phyloP scores from a whole-genome alignment of 2,329 filamentous ascomycete genomes.

The Dactylellina sp. region DNA sequence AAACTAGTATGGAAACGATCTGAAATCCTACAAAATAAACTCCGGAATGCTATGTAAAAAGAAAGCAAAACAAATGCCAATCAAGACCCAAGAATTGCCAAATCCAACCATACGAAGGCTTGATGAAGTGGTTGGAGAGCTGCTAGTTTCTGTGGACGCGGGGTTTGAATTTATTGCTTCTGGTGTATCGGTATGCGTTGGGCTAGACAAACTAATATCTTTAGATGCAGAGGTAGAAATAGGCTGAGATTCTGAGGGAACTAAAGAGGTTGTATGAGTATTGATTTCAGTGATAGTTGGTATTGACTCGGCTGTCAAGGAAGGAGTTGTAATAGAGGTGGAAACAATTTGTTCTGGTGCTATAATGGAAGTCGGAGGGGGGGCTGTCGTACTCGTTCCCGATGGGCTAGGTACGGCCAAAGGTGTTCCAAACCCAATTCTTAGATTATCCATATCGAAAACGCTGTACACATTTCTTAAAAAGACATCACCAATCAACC shows the following conservation, averaged over 20 bases:
- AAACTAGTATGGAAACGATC: neutral
- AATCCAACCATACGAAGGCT: neutral
- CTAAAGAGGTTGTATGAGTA: constrained; percentile 26
- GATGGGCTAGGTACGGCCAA: constrained; percentile 5
- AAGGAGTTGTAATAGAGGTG: neutral
- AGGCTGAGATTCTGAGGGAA: constrained; percentile 14
- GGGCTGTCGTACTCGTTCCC: constrained; percentile 35
- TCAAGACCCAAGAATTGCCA: neutral
- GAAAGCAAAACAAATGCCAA: neutral
- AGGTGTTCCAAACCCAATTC: constrained; percentile 68
- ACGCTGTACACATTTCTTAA: constrained; percentile 90
- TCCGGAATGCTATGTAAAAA: neutral
- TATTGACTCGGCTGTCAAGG: neutral
- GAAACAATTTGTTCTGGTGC: neutral
- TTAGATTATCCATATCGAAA: constrained; percentile 78
- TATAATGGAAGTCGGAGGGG: neutral
- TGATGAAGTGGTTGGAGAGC: constrained; percentile 14
- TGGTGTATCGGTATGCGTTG: constrained; percentile 21
- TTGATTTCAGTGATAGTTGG: neutral
- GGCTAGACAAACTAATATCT: neutral
- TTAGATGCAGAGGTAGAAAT: constrained; percentile 22
- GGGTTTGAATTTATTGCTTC: constrained; percentile 30
- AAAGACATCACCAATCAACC: constrained; percentile 88
- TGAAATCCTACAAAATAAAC: neutral
- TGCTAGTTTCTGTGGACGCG: constrained; percentile 17